These are phyloP conservation scores for Ambrosiella cleistominuta DNA, from an alignment of 2,329 filamentous ascomycete genomes.

Conservation along the genomic window DNA sequence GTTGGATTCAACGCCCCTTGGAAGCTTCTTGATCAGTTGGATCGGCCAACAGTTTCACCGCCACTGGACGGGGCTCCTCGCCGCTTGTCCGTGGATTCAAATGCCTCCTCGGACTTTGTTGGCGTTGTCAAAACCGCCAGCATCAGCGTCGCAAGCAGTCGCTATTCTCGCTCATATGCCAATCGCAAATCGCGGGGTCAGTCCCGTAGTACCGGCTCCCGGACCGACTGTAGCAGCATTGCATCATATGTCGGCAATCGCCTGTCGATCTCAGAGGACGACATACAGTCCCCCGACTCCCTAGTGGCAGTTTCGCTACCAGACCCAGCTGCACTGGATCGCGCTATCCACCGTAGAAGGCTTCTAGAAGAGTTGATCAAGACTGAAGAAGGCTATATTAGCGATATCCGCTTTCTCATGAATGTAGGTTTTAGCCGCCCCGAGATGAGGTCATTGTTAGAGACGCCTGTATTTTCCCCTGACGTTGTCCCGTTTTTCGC, in stretches of 20 bases:
- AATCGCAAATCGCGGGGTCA: background rate
- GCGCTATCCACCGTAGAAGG: slow-evolving; percentile 57
- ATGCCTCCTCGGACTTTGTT: slow-evolving; percentile 63
- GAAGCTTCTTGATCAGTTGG: slow-evolving; percentile 18
- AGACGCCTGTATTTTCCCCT: background rate
- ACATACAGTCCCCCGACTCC: slow-evolving; percentile 20
- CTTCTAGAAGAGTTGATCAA: slow-evolving; percentile 71
- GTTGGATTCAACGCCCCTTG: slow-evolving; percentile 20
- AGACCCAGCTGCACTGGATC: slow-evolving; percentile 53
- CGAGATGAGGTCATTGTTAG: background rate
- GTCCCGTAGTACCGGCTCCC: slow-evolving; percentile 26
- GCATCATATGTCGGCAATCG: slow-evolving; percentile 33
- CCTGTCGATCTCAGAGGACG: slow-evolving; percentile 47
- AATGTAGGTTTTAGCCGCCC: slow-evolving; percentile 44
- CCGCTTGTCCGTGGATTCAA: slow-evolving; percentile 34
- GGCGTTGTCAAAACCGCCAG: slow-evolving; percentile 68
- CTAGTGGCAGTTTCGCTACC: slow-evolving; percentile 18
- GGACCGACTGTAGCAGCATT: slow-evolving; percentile 44
- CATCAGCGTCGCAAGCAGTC: slow-evolving; percentile 55
- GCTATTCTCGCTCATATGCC: slow-evolving; percentile 27
- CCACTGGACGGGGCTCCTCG: background rate
- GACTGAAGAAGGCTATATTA: slow-evolving; percentile 79
- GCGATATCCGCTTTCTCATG: slow-evolving; percentile 69
- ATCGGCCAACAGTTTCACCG: slow-evolving; percentile 14
- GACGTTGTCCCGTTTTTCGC: background rate